Conservation (phyloP, 768 basidiomycete species). For the Amanita subjunquillea region DNA sequence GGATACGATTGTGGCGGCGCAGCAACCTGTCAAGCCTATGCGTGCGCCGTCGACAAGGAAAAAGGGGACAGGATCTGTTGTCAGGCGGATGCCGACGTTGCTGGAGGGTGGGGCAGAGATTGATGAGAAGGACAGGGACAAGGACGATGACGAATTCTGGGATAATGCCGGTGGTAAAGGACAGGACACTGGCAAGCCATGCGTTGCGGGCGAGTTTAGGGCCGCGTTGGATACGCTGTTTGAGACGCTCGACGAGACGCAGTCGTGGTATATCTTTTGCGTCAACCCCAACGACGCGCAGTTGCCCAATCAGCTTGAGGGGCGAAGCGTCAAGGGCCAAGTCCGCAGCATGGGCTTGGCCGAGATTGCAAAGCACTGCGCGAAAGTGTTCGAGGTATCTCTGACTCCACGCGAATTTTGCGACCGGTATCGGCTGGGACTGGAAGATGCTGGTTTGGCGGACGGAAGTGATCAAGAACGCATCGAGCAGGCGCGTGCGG, state of each 20-base stretch:
- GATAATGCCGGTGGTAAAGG: conserved; percentile 27
- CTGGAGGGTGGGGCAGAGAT: conserved; percentile 28
- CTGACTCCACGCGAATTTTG: conserved; percentile 85
- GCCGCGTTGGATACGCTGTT: conserved; percentile 79
- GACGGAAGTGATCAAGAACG: conserved; percentile 53
- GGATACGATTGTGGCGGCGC: conserved; percentile 91
- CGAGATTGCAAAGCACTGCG: conserved; percentile 62
- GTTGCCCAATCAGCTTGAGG: conserved; percentile 89
- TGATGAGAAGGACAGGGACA: conserved; percentile 38
- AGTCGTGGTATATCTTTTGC: conserved; percentile 88
- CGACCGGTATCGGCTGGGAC: conserved; percentile 65
- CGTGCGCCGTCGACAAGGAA: conserved; percentile 83
- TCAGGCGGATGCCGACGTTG: conserved; percentile 51
- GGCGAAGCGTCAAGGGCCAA: conserved; percentile 85
- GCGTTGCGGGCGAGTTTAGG: conserved; percentile 85
- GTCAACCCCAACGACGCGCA: conserved; percentile 94
- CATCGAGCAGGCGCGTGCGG: conserved; percentile 46
- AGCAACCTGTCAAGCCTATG: conserved; percentile 91
- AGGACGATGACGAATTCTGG: conserved; percentile 22
- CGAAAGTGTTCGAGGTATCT: conserved; percentile 68
- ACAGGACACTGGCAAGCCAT: conserved; percentile 40
- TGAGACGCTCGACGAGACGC: conserved; percentile 80
- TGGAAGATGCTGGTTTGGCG: conserved; percentile 44
- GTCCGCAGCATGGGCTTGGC: conserved; percentile 72
- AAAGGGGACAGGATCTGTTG: conserved; percentile 39